Percentiles rank a stretch among this genome's conserved stretches.
phyloP scores from a whole-genome alignment of 75 land plant species.

The Ceratopteris richardii region DNA sequence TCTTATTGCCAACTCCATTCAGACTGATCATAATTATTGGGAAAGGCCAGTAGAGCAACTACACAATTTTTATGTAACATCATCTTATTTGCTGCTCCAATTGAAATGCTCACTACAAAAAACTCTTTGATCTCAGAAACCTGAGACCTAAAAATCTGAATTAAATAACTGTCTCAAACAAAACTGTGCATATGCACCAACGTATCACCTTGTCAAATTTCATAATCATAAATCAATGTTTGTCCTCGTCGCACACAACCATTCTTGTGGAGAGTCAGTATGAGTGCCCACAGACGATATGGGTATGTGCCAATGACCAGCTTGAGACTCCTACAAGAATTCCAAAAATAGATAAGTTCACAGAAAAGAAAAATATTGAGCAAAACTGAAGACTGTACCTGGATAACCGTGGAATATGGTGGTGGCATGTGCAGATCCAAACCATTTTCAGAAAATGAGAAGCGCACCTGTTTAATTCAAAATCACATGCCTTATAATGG shows the following conservation, averaged over 20 bases:
- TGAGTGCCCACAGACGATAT: constrained; percentile 21
- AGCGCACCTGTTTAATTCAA: constrained; percentile 40
- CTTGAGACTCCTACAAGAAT: constrained; percentile 37
- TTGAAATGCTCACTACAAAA: too few species aligned
- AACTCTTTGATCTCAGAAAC: too few species aligned
- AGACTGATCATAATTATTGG: too few species aligned
- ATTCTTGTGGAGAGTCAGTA: constrained; percentile 20
- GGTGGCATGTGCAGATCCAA: constrained; percentile 66
- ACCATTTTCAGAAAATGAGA: constrained; percentile 31
- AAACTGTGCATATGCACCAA: too few species aligned
- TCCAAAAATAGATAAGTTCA: background rate
- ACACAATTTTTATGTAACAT: too few species aligned
- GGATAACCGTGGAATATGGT: constrained; percentile 63
- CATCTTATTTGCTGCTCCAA: too few species aligned
- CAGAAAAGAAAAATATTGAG: background rate
- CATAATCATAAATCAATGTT: too few species aligned
- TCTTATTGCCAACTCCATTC: too few species aligned
- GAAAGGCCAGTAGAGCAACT: too few species aligned
- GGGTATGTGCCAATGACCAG: constrained; percentile 57
- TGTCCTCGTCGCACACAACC: constrained; percentile 44
- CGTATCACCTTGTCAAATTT: too few species aligned
- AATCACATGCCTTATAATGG: background rate
- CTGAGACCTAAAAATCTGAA: too few species aligned
- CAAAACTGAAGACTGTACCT: constrained; percentile 28
- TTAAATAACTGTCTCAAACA: too few species aligned